Conservation (phyloP, 2,329 filamentous ascomycete species). For the Bipolaris cookei region DNA sequence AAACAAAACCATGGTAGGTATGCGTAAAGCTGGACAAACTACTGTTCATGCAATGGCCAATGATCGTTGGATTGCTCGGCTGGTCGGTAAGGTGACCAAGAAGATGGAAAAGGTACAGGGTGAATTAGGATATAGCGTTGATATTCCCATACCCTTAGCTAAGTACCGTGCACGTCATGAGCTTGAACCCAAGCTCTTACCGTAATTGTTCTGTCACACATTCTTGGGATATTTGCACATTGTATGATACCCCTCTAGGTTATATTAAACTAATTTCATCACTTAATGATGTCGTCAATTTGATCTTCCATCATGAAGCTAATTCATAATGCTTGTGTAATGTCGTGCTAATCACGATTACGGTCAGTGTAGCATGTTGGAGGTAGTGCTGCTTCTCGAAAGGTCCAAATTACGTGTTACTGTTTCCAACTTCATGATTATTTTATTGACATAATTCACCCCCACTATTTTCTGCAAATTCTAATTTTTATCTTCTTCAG, state of each 20-base stretch:
- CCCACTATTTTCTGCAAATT: no score
- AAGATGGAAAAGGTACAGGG: conserved; percentile 58
- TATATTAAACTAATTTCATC: neutral
- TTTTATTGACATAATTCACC: no score
- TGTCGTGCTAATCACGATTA: no score
- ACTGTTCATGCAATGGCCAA: conserved; percentile 55
- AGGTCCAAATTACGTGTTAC: no score
- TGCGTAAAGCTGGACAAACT: conserved; percentile 56
- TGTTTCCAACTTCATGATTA: no score
- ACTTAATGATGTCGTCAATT: no score
- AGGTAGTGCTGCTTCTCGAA: no score
- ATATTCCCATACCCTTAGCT: conserved; percentile 54
- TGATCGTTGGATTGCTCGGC: conserved; percentile 61
- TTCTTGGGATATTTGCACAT: neutral
- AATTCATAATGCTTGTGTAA: no score
- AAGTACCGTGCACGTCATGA: conserved; percentile 48
- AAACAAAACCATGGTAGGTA: conserved; percentile 52
- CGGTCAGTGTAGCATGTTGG: no score
- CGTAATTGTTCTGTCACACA: conserved; percentile 19
- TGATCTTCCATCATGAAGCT: no score
- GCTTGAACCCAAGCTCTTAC: conserved; percentile 44
- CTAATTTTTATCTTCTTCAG: no score
- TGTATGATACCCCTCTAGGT: conserved; percentile 8
- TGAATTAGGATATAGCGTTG: conserved; percentile 59
- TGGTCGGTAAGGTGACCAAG: conserved; percentile 59